Conservation (phyloP, 2,329 filamentous ascomycete genomes). For the Exophiala sp. region DNA sequence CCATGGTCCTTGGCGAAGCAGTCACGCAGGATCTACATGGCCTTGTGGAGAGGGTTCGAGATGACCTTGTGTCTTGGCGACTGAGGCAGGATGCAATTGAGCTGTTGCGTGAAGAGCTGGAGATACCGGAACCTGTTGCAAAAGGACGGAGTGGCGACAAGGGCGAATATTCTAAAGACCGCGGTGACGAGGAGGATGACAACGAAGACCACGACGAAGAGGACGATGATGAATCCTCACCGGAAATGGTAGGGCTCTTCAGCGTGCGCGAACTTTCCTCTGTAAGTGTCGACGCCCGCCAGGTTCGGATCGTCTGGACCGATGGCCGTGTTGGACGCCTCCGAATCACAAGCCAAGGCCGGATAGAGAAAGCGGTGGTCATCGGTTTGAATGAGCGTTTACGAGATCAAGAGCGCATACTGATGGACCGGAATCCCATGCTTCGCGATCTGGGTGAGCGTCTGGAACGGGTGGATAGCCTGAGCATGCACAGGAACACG, state of each 20-base stretch:
- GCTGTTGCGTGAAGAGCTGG: slow-evolving; percentile 23
- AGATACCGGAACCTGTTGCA: slow-evolving; percentile 4
- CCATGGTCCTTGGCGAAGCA: neutral
- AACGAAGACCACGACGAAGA: neutral
- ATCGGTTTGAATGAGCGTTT: slow-evolving; percentile 31
- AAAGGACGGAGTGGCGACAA: too few species aligned
- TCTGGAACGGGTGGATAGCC: neutral
- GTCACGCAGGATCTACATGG: slow-evolving; percentile 35
- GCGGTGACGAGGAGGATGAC: slow-evolving; percentile 15
- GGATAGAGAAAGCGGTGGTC: slow-evolving; percentile 40
- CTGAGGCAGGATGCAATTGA: slow-evolving; percentile 36
- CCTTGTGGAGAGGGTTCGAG: slow-evolving; percentile 37
- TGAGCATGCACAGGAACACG: neutral
- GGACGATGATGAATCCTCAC: neutral
- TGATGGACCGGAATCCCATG: slow-evolving; percentile 1
- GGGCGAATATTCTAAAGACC: too few species aligned
- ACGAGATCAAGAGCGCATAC: slow-evolving; percentile 12
- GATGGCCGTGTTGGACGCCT: slow-evolving; percentile 42
- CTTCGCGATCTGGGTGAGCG: neutral
- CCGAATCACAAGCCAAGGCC: slow-evolving; percentile 38
- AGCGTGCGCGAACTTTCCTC: slow-evolving; percentile 36
- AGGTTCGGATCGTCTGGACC: slow-evolving; percentile 41
- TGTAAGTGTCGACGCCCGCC: slow-evolving; percentile 37
- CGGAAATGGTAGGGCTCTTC: slow-evolving; percentile 23
- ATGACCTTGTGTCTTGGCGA: slow-evolving; percentile 41